Evolutionary conservation across 345 rosid genomes (phyloP), one percentile per base, ranked within the genome.

Genomic region (Populus deltoides): DNA sequence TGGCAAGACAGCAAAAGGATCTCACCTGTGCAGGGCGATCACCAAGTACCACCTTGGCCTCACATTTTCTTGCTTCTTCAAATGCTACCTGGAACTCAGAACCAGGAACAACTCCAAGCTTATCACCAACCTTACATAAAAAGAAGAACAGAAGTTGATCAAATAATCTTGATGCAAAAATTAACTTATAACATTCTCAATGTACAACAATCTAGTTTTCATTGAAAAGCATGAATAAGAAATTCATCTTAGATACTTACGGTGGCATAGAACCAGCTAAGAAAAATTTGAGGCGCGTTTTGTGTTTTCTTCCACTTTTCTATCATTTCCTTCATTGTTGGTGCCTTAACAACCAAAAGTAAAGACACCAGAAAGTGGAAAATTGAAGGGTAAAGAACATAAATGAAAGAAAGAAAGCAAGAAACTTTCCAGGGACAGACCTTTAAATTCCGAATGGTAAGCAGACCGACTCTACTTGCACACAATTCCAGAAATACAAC

Each of bases 261-360:
- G 95, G 91, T 92, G 66, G 99, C 98, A 85, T 94, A 97, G 81
- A 94, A 92, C 97, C 95, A 94, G 86, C 94, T 88, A 70, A 92
- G 91, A 61, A 97, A 90, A 82, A 97, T 94, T 77, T 93, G 95
- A 66, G 92, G 92, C 74, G 85, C 76, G 75, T 97, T 94, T 66
- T 92, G 92, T 61, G 91, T 92, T 82, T 92, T 92, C 89, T 94
- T 97, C 92, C 89, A 92, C 91, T 90, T 91, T 38, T 92, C 97
- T 66, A 94, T 76, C 99, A 97, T 97, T 82, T 97, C 99, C 53
- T 88, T 83, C 84, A 88, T 25, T 36, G 95, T 91, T 57, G 99
- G 98, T 29, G 94, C 87, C 99, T 97, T 89, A 57, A 79, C 33
- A 83, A 75, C 80, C 65, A 80, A 53, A 80, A 53, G 53, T n/a